Conservation (phyloP, 345 rosid species). For the Kandelia obovata region DNA sequence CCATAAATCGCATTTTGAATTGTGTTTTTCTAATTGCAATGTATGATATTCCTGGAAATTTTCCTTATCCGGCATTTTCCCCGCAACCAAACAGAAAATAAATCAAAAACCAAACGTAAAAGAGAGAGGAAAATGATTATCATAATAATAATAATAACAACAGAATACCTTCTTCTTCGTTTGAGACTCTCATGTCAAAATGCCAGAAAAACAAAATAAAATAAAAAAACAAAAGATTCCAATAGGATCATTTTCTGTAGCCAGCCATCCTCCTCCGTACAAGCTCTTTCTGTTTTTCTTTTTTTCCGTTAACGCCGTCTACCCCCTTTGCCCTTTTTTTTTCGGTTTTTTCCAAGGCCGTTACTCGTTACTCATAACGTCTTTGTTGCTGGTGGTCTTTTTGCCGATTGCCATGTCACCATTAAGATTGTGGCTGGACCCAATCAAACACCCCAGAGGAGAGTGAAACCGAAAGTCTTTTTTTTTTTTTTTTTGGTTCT, state of each 20-base stretch:
- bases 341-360: not conserved
- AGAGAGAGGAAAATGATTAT: not conserved
- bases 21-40: not conserved
- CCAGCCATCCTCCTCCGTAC: not conserved
- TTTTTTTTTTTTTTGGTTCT: too few species aligned
- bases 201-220: not conserved
- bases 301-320: not conserved
- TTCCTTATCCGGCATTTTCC: not conserved
- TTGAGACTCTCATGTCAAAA: not conserved
- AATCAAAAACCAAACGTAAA: not conserved
- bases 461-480: too few species aligned
- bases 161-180: conserved; percentile 1
- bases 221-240: not conserved
- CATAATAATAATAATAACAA: not conserved
- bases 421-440: not conserved
- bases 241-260: not conserved
- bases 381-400: not conserved
- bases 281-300: not conserved
- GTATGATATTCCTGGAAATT: not conserved
- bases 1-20: not conserved
- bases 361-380: not conserved
- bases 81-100: not conserved
- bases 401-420: not conserved
- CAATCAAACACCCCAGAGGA: not conserved
- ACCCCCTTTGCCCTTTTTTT: not conserved